Conservation (phyloP, 2,329 filamentous ascomycete genomes). For the Trichoderma sp. region DNA sequence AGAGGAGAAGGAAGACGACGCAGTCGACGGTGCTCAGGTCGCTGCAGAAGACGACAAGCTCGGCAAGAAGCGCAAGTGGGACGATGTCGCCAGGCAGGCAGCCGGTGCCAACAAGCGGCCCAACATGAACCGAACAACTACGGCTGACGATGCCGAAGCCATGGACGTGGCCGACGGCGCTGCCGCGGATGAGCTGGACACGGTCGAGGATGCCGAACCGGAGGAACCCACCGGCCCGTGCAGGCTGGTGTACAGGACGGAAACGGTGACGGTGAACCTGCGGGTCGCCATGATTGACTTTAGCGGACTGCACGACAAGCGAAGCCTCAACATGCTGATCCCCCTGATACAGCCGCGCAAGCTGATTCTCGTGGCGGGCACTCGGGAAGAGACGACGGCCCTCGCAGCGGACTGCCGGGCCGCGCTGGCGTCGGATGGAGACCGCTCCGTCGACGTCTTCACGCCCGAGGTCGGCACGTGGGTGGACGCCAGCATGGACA, state of each 20-base stretch:
- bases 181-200: conserved; percentile 59
- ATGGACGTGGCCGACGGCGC: conserved; percentile 42
- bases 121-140: conserved; percentile 47
- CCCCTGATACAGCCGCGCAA: conserved; percentile 93
- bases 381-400: conserved; percentile 72
- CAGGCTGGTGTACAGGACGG: conserved; percentile 68
- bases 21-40: conserved; percentile 52
- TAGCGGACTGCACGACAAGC: conserved; percentile 87
- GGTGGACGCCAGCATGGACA: conserved; percentile 93
- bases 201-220: conserved; percentile 57
- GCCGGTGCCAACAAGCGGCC: conserved; percentile 61
- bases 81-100: conserved; percentile 57
- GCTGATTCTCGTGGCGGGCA: conserved; percentile 86
- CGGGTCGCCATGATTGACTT: conserved; percentile 90
- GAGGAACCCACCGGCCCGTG: conserved; percentile 65
- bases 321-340: conserved; percentile 91
- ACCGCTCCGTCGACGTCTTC: conserved; percentile 70
- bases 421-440: conserved; percentile 56
- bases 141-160: conserved; percentile 52
- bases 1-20: conserved; percentile 82
- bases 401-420: conserved; percentile 80
- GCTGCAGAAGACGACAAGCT: conserved; percentile 62
- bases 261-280: conserved; percentile 68
- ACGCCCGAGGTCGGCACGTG: conserved; percentile 73
- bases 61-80: conserved; percentile 94